Evolutionary conservation across 2,329 filamentous ascomycete genomes (phyloP), one percentile per base, ranked within the genome.

Genomic region (Paramyrothecium sp.): DNA sequence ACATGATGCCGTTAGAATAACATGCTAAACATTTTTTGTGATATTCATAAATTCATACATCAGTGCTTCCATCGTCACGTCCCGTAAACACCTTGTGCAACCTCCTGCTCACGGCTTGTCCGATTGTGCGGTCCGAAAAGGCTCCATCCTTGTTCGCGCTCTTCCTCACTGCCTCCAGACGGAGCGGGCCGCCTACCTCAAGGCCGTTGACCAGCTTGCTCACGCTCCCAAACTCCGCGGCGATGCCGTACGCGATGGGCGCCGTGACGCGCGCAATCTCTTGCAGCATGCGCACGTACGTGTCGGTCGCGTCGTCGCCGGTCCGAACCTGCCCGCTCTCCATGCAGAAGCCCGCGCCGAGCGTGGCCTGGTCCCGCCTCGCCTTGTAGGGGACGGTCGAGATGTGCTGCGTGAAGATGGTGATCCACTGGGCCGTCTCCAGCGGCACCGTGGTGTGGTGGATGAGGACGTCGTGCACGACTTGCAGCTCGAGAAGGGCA

Each of bases 381-480:
- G 77, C 82, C 61, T 85, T 84, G 71, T 93, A 93, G 0, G 89
- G 90, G 21, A 89, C 85, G 1, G 87, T 90, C 8, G 89, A 89
- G 52, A 94, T 87, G 68, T 94, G 88, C 66, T 92, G 88, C 0
- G 91, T 94, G 65, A 93, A 91, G 34, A 83, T 78, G 30, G 81
- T 77, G 30, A 93, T 85, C 88, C 89, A 91, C 63, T 88, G 82
- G 2, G 89, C 88, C 1, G 89, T 90, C 65, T 92, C 88, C 0
- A 83, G 67, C 0, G 81, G 66, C 2, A 76, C 72, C 16, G 71
- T 73, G 1, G 88, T 90, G 69, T 94, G 89, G 68, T 92, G 89
- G 49, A 93, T 85, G 3, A 91, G 75, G 21, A 83, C 83, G 5
- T 78, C 76, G 70, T 93, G 86, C 22, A 82, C 71, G 7, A 93